Conservation (phyloP, 768 basidiomycete genomes). For the Leccinum uliginosum region DNA sequence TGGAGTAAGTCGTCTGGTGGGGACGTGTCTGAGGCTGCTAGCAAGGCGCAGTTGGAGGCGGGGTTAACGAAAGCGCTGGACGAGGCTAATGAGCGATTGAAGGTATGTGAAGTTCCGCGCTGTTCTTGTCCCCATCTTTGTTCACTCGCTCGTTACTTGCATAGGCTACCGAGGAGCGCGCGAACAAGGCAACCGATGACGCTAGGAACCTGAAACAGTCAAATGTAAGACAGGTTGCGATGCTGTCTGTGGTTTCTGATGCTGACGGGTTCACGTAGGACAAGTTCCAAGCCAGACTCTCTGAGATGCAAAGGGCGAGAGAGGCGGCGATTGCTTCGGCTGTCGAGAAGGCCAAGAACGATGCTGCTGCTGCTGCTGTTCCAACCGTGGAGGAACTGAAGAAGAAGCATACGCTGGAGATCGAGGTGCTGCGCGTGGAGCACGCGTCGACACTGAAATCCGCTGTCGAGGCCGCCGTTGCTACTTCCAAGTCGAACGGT, state of each 20-base stretch:
- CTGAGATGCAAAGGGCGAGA: slow-evolving; percentile 48
- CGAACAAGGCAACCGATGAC: slow-evolving; percentile 42
- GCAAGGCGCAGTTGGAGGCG: slow-evolving; percentile 46
- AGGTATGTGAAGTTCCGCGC: slow-evolving; percentile 39
- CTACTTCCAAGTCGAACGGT: slow-evolving; percentile 34
- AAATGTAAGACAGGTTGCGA: slow-evolving; percentile 17
- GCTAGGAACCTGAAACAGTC: slow-evolving; percentile 36
- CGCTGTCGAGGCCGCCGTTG: slow-evolving; percentile 45
- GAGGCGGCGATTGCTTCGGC: slow-evolving; percentile 53
- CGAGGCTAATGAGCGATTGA: slow-evolving; percentile 54
- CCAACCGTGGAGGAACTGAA: slow-evolving; percentile 36
- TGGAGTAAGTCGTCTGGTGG: slow-evolving; percentile 21
- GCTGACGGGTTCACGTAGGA: slow-evolving; percentile 40
- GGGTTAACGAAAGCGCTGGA: slow-evolving; percentile 55
- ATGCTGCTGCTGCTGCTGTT: slow-evolving; percentile 22
- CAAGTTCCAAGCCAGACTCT: slow-evolving; percentile 54
- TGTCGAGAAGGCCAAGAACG: slow-evolving; percentile 51
- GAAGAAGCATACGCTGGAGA: slow-evolving; percentile 57
- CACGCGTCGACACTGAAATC: slow-evolving; percentile 51
- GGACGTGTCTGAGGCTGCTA: slow-evolving; percentile 28
- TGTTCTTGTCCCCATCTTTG: background rate
- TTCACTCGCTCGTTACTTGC: slow-evolving; percentile 1
- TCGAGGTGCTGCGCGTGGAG: slow-evolving; percentile 51
- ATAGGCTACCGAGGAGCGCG: slow-evolving; percentile 40
- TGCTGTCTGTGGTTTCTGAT: background rate